phyloP scores from a whole-genome alignment of 2,329 filamentous ascomycete genomes.

The Aureobasidium lini region DNA sequence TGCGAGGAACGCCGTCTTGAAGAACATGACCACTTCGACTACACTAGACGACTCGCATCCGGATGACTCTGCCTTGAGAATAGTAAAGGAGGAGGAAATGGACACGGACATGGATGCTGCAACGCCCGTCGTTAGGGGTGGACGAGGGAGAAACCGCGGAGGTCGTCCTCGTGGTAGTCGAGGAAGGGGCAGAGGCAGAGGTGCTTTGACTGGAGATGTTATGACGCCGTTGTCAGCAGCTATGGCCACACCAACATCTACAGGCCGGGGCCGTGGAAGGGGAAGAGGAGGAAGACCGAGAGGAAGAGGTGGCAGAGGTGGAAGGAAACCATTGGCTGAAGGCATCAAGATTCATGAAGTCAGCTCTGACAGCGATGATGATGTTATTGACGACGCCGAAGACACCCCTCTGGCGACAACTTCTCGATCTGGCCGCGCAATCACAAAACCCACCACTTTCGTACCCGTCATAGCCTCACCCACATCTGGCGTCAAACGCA shows the following conservation, averaged over 20 bases:
- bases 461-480: constrained; percentile 46
- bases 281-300: constrained; percentile 19
- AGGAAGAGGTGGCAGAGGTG: constrained; percentile 19
- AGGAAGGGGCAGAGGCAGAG: constrained; percentile 18
- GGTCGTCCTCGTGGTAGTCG: background rate
- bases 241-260: constrained; percentile 20
- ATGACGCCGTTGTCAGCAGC: constrained; percentile 17
- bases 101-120: background rate
- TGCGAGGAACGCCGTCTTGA: constrained; percentile 39
- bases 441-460: constrained; percentile 59
- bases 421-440: constrained; percentile 68
- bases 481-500: constrained; percentile 44
- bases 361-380: constrained; percentile 25
- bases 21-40: constrained; percentile 32
- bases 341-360: constrained; percentile 21
- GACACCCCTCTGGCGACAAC: constrained; percentile 52
- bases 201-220: constrained; percentile 15
- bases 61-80: background rate
- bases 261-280: constrained; percentile 33
- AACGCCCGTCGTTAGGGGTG: constrained; percentile 12
- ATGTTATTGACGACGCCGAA: constrained; percentile 27
- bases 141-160: constrained; percentile 21
- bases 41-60: background rate
- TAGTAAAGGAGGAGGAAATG: background rate
- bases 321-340: constrained; percentile 21